Evolutionary conservation across 352 stramenopile genomes (phyloP).

Genomic region (Pythium myriotylum): DNA sequence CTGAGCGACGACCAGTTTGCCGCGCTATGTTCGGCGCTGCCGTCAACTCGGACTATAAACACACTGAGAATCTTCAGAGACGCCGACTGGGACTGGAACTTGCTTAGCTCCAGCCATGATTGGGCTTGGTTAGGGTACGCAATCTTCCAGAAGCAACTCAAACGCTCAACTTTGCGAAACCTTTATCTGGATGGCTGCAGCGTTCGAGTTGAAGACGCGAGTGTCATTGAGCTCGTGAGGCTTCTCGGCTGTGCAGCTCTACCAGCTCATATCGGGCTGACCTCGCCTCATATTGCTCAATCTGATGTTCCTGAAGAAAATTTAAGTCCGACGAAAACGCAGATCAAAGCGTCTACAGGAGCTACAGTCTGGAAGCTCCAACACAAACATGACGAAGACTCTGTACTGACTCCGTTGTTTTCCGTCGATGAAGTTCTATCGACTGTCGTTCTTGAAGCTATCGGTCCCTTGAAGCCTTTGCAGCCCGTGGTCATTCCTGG

Average conservation of each 20-base stretch:
- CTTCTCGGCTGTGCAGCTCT: background rate
- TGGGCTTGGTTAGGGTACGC: conserved; percentile 9
- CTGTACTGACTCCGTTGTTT: background rate
- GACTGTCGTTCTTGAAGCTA: background rate
- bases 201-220: background rate
- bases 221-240: background rate
- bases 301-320: too few relatives aligned
- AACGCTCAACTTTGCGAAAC: background rate
- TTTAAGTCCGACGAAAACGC: too few relatives aligned
- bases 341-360: background rate
- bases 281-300: too few relatives aligned
- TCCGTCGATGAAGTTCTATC: background rate
- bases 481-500: background rate
- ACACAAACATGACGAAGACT: background rate
- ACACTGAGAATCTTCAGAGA: background rate
- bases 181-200: background rate
- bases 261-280: background rate
- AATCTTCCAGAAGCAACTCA: background rate
- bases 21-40: conserved; percentile 4
- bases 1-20: background rate
- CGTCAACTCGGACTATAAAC: background rate
- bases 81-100: conserved; percentile 1
- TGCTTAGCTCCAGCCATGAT: background rate
- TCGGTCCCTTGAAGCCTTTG: background rate
- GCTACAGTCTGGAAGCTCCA: background rate